Evolutionary conservation across 164 flowering plant genomes (phyloP), one percentile per base, ranked within the genome.

Genomic region (Chloranthus sessilifolius): DNA sequence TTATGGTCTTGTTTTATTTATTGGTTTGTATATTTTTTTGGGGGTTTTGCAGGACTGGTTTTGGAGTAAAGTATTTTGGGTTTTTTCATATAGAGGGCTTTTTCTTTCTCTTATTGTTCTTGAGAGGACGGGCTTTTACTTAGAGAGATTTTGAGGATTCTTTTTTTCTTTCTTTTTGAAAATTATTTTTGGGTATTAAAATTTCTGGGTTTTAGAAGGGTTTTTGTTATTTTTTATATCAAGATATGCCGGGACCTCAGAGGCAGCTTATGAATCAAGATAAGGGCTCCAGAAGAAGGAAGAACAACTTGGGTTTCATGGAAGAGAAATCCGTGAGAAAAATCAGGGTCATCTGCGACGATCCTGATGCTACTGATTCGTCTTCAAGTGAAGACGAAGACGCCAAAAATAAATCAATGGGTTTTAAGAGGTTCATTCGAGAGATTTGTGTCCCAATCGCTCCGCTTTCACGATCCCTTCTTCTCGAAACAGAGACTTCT

Each of bases 341-440:
- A 59, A 48, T 91, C 16, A 71, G 96, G 0, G 62, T 91, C 3
- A 61, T 87, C 46, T 79, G 70, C 34, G 9, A 59, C 14, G 98
- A 91, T 52, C 96, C 98, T 0, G 71, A 87, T 42, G 83, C 85
- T 0, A 90, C 98, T 0, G 98, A 90, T 56, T 75, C 79, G 1
- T n/a, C n/a, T n/a, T 77, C 82, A 0, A 60, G 74, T 34, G 95
- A 85, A 16, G 95, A 83, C 12, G 89, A 79, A 26, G 59, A 24
- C 19, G 19, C 34, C 25, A 47, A n/a, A 52, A 53, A 39, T 1
- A 11, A 30, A n/a, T 29, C 21, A 10, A 14, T 10, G 11, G 63
- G 58, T 6, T 30, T 21, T 1, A 80, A 76, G 52, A 60, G 76
- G 0, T 15, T 80, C 10, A 63, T 83, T 15, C 69, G 52, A 5